Evolutionary conservation across 179 eudicot genomes (phyloP).

Genomic region (Monotropa hypopitys): DNA sequence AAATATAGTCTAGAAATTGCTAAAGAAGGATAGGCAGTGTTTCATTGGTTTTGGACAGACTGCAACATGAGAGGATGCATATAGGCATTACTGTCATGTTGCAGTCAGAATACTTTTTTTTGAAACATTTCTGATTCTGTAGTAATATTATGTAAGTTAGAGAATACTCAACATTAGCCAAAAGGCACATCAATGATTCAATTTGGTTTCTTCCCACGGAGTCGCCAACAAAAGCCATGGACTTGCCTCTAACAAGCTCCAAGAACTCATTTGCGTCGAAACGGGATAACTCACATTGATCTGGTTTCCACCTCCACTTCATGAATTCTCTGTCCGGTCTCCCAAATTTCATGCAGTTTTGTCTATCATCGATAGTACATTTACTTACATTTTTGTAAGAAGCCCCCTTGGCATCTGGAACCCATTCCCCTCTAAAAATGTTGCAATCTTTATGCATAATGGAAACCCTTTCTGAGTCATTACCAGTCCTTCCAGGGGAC

Average conservation of each 20-base stretch:
- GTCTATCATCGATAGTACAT: conserved; percentile 12
- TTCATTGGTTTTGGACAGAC: not conserved
- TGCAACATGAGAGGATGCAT: not conserved
- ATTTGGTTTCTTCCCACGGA: conserved; percentile 37
- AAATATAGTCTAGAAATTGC: not conserved
- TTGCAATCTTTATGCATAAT: not conserved
- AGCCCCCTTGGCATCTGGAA: conserved; percentile 3
- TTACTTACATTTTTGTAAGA: not conserved
- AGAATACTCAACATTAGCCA: conserved; percentile 31
- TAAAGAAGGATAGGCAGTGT: not conserved
- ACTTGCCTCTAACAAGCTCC: conserved; percentile 32
- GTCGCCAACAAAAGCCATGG: conserved; percentile 42
- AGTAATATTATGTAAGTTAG: not conserved
- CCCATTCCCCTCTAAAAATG: conserved; percentile 6
- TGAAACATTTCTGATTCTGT: not conserved
- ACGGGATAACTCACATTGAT: not conserved
- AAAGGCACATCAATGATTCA: conserved; percentile 41
- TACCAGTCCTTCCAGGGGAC: not conserved
- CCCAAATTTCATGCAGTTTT: conserved; percentile 13
- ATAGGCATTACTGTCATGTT: not conserved
- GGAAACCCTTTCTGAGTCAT: not conserved
- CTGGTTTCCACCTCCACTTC: conserved; percentile 18
- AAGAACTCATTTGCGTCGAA: conserved; percentile 25
- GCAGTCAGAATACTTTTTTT: not conserved
- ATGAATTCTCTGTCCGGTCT: conserved; percentile 10